Evolutionary conservation across 176 grass and related monocot genomes (phyloP).

Genomic region (Metroxylon sagu): DNA sequence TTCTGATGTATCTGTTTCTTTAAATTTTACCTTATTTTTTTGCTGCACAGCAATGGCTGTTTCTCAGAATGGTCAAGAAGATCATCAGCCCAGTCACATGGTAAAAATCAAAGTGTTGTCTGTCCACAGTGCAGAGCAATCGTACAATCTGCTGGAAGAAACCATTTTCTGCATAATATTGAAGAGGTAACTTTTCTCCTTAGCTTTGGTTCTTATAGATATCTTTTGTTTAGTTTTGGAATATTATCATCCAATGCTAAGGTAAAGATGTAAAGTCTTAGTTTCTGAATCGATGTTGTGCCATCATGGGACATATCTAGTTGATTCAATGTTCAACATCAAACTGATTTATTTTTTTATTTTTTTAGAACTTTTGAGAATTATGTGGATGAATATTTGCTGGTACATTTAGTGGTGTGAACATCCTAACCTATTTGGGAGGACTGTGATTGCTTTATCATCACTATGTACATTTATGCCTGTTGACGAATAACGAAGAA

Average conservation of each 20-base stretch:
- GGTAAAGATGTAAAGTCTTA: too few relatives aligned
- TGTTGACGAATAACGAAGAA: too few relatives aligned
- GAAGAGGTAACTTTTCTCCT: slow-evolving; percentile 42
- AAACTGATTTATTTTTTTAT: too few relatives aligned
- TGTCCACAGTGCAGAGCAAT: slow-evolving; percentile 82
- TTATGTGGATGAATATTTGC: too few relatives aligned
- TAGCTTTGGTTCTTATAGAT: not conserved
- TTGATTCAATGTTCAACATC: too few relatives aligned
- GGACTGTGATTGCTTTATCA: too few relatives aligned
- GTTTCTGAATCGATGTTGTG: too few relatives aligned
- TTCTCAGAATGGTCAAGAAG: slow-evolving; percentile 98
- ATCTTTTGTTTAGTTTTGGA: not conserved
- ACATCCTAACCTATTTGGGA: too few relatives aligned
- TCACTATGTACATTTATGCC: too few relatives aligned
- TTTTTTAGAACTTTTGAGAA: too few relatives aligned
- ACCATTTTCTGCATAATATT: slow-evolving; percentile 92
- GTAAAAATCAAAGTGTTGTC: slow-evolving; percentile 43
- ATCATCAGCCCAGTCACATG: slow-evolving; percentile 42
- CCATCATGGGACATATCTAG: too few relatives aligned
- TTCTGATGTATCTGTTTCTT: not conserved
- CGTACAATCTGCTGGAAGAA: slow-evolving; percentile 89
- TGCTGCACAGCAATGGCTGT: slow-evolving; percentile 74
- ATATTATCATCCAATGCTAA: not conserved
- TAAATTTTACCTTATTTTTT: slow-evolving; percentile 12
- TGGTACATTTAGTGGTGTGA: too few relatives aligned